Conservation (phyloP, 495 filamentous ascomycete genomes). For the Penicillium pulvis region DNA sequence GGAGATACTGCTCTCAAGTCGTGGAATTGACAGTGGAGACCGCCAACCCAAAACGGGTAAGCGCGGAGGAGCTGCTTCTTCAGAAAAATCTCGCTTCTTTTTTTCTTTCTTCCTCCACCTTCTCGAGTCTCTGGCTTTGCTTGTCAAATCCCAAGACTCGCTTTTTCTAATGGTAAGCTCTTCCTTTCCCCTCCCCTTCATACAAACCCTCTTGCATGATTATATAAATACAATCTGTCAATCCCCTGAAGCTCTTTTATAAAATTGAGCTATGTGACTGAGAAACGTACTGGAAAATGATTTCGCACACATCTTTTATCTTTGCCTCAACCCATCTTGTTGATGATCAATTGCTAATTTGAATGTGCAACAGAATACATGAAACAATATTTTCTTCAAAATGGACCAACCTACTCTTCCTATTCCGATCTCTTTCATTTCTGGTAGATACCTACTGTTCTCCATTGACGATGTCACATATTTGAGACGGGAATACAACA, state of each 20-base stretch:
- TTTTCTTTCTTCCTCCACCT: conserved; percentile 13
- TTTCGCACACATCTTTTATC: conserved; percentile 13
- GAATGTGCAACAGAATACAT: conserved; percentile 17
- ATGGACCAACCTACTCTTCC: conserved; percentile 53
- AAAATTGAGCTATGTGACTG: conserved; percentile 49
- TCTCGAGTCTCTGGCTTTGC: conserved; percentile 34
- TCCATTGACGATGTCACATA: conserved; percentile 80
- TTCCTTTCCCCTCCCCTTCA: conserved; percentile 4
- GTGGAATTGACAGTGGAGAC: conserved; percentile 11
- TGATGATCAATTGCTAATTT: conserved; percentile 24
- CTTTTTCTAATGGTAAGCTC: conserved; percentile 40
- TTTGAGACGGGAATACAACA: conserved; percentile 77
- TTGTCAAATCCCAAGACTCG: conserved; percentile 33
- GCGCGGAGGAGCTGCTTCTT: conserved; percentile 21
- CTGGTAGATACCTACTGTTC: conserved; percentile 84
- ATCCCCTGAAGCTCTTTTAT: conserved; percentile 71
- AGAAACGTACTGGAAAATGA: conserved; percentile 55
- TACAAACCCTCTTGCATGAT: conserved; percentile 57
- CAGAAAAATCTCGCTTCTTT: conserved; percentile 28
- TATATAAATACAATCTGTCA: conserved; percentile 79
- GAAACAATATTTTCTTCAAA: conserved; percentile 18
- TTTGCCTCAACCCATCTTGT: conserved; percentile 1
- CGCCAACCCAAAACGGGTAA: conserved; percentile 32
- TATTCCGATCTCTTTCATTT: conserved; percentile 81
- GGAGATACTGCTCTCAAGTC: background rate